These are phyloP conservation scores for Malus hybrid DNA, from an alignment of 331 rosid species.

Conservation along the genomic window DNA sequence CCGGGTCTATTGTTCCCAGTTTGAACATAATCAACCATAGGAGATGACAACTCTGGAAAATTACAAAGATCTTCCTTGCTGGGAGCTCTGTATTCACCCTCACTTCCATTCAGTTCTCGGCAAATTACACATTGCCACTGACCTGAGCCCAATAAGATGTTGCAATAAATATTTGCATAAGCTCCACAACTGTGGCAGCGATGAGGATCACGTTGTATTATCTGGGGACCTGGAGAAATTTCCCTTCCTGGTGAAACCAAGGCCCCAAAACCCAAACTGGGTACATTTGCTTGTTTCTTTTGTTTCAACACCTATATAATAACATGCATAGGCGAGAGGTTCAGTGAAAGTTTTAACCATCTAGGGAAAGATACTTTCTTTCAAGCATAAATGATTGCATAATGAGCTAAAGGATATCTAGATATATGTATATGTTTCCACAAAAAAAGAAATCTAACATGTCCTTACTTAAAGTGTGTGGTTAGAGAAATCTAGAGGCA, in stretches of 20 bases:
- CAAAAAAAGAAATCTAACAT: not conserved
- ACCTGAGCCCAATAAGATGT: slow-evolving; percentile 83
- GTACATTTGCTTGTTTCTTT: slow-evolving; percentile 85
- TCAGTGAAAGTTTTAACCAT: not conserved
- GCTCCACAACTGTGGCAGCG: slow-evolving; percentile 95
- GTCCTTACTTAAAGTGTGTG: not conserved
- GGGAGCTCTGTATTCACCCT: slow-evolving; percentile 69
- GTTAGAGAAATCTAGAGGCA: not conserved
- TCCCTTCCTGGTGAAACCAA: slow-evolving; percentile 90
- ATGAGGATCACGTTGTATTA: slow-evolving; percentile 86
- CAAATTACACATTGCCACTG: slow-evolving; percentile 99
- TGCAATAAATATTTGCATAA: slow-evolving; percentile 77
- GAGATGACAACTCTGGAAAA: slow-evolving; percentile 77
- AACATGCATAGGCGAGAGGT: not conserved
- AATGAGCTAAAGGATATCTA: not conserved
- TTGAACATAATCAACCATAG: slow-evolving; percentile 81
- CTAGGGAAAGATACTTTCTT: not conserved
- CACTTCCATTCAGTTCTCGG: slow-evolving; percentile 74
- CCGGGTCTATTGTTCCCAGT: slow-evolving; percentile 91
- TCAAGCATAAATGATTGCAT: not conserved
- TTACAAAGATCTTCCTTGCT: slow-evolving; percentile 68
- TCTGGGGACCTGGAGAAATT: slow-evolving; percentile 65
- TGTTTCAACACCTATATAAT: slow-evolving; percentile 59
- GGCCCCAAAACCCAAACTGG: slow-evolving; percentile 98
- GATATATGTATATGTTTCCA: too few species aligned